Conservation (phyloP, 257 asterid species). For the Solanum chiquidenum region DNA sequence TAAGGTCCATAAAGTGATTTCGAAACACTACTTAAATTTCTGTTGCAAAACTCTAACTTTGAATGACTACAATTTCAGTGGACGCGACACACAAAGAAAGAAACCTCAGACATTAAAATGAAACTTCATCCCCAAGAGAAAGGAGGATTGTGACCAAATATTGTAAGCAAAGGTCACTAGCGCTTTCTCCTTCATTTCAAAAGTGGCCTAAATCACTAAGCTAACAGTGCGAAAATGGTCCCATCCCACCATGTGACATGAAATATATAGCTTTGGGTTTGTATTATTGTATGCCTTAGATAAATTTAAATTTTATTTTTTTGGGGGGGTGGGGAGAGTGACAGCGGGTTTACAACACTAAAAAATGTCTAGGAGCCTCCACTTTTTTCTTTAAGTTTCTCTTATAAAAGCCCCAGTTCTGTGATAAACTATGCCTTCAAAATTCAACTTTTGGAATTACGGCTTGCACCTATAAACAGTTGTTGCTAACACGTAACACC, state of each 20-base stretch:
- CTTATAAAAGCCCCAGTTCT: neutral
- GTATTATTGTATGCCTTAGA: neutral
- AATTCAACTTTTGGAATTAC: neutral
- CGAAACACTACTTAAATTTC: neutral
- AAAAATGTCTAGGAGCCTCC: neutral
- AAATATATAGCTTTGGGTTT: neutral
- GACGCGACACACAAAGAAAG: neutral
- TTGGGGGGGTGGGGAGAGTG: neutral
- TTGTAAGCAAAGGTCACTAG: neutral
- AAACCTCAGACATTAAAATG: neutral
- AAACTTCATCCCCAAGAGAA: neutral
- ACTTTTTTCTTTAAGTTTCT: neutral
- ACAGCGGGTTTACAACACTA: neutral
- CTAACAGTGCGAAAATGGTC: neutral
- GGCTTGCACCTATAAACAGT: neutral
- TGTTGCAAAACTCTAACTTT: neutral
- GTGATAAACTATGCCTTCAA: neutral
- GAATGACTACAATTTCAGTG: neutral
- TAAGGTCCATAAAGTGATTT: neutral
- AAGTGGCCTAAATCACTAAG: neutral
- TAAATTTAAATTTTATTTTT: neutral
- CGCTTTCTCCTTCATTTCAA: neutral
- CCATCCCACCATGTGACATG: neutral
- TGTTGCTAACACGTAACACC: neutral
- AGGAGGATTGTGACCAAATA: neutral